Evolutionary conservation across 139 green algal species (phyloP), one percentile per base, ranked within the genome.

Genomic region (Chlorella sp.): DNA sequence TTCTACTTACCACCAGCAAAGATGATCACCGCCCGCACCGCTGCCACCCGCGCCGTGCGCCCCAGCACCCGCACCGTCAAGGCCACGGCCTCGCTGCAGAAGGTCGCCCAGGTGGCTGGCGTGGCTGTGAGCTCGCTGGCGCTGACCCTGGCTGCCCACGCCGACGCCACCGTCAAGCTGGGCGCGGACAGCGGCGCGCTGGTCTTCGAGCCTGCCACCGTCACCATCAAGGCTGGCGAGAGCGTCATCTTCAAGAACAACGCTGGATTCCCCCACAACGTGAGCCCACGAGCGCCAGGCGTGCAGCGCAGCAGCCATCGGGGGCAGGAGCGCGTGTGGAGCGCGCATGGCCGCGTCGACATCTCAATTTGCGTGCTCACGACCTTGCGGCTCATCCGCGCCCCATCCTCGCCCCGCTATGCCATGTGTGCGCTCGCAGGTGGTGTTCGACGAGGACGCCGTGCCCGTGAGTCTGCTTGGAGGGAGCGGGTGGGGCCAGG

Each of bases 381-480:
- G 88, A 93, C 93, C 84, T 74, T 97, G n/a, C n/a, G n/a, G n/a
- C n/a, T n/a, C n/a, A n/a, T n/a, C n/a, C n/a, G n/a, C n/a, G n/a
- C n/a, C n/a, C n/a, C n/a, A n/a, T n/a, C n/a, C n/a, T n/a, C n/a
- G n/a, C n/a, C n/a, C n/a, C n/a, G n/a, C n/a, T n/a, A n/a, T n/a
- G n/a, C n/a, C n/a, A n/a, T n/a, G n/a, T n/a, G n/a, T n/a, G n/a
- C n/a, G n/a, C n/a, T n/a, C n/a, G n/a, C n/a, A n/a, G n/a, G n/a
- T 71, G 29, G 88, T 97, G 55, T 97, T 97, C 83, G 93, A 97
- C 80, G 93, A 97, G 92, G 93, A 96, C 61, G 85, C 79, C 29
- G 80, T 95, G 67, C 92, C 92, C 33, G 89, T 93, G 55, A 83
- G 88, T 82, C n/a, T n/a, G n/a, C n/a, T n/a, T n/a, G n/a, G n/a